Evolutionary conservation across 2,329 filamentous ascomycete genomes (phyloP).

Genomic region (Ophiostoma fasciatum): DNA sequence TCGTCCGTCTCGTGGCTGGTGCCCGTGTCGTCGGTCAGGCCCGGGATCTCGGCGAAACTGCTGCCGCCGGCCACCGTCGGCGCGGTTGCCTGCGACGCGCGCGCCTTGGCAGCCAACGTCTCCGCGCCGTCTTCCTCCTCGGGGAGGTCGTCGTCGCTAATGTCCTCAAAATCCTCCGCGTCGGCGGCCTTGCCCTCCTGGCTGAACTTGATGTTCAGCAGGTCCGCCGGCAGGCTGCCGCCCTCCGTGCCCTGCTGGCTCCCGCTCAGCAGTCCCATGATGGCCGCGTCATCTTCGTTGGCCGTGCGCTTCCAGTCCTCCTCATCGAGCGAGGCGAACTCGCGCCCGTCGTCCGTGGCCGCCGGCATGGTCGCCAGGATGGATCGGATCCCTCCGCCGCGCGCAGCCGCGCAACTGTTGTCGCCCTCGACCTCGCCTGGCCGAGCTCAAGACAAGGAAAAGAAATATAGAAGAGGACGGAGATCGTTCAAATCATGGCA

Average conservation of each 20-base stretch:
- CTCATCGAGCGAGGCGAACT: constrained; percentile 17
- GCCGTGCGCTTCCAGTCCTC: constrained; percentile 29
- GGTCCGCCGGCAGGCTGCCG: constrained; percentile 22
- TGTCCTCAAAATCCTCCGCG: constrained; percentile 81
- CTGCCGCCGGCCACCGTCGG: no score
- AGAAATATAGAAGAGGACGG: no score
- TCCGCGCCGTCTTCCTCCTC: constrained; percentile 49
- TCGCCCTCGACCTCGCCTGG: no score
- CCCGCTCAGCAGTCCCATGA: constrained; percentile 29
- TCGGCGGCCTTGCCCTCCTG: constrained; percentile 76
- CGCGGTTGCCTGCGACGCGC: no score
- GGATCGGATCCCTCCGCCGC: no score
- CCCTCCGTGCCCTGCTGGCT: constrained; percentile 23
- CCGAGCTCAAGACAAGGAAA: no score
- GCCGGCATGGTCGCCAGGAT: no score
- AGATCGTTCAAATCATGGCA: no score
- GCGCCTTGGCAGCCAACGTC: no score
- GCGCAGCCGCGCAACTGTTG: no score
- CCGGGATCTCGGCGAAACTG: constrained; percentile 32
- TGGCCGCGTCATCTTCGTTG: constrained; percentile 32
- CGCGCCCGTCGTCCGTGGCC: constrained; percentile 14
- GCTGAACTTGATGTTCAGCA: constrained; percentile 35
- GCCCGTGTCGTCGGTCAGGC: constrained; percentile 43
- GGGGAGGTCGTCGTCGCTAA: constrained; percentile 80
- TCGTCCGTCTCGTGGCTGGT: constrained; percentile 49